phyloP scores from a whole-genome alignment of 2,329 filamentous ascomycete genomes.

The Pezicula rhizophila region DNA sequence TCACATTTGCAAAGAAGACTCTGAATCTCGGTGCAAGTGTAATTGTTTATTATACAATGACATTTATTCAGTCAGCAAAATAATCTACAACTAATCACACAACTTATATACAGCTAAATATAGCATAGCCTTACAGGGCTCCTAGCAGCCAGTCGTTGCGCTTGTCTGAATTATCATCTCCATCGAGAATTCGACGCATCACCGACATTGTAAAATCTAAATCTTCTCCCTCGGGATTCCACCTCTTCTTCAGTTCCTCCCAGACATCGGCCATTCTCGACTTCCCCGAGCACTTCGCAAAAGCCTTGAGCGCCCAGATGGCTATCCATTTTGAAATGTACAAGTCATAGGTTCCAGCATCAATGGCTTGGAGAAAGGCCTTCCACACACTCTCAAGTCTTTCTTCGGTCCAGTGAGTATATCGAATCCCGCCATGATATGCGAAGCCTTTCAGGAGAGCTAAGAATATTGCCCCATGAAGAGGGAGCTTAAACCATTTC shows the following conservation, averaged over 20 bases:
- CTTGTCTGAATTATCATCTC: constrained; percentile 9
- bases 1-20: not conserved
- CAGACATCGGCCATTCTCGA: constrained; percentile 21
- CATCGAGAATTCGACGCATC: constrained; percentile 16
- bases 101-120: not conserved
- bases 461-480: constrained; percentile 73
- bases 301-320: constrained; percentile 56
- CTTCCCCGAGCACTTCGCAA: constrained; percentile 39
- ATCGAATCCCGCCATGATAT: constrained; percentile 58
- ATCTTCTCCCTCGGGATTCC: constrained; percentile 24
- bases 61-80: too few relatives aligned
- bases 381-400: constrained; percentile 64
- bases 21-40: too few relatives aligned
- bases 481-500: constrained; percentile 58
- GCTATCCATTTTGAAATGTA: constrained; percentile 55
- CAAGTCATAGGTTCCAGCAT: constrained; percentile 38
- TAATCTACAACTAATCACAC: not conserved
- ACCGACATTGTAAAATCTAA: constrained; percentile 21
- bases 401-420: constrained; percentile 65
- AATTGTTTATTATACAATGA: too few relatives aligned
- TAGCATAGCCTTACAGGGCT: constrained; percentile 5
- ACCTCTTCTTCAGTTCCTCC: constrained; percentile 25
- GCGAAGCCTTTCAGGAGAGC: constrained; percentile 79
- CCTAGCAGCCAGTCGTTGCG: constrained; percentile 17
- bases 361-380: constrained; percentile 53